These are phyloP conservation scores for Elsinoe ampelina DNA, from an alignment of 2,329 filamentous ascomycete species.

Conservation along the genomic window DNA sequence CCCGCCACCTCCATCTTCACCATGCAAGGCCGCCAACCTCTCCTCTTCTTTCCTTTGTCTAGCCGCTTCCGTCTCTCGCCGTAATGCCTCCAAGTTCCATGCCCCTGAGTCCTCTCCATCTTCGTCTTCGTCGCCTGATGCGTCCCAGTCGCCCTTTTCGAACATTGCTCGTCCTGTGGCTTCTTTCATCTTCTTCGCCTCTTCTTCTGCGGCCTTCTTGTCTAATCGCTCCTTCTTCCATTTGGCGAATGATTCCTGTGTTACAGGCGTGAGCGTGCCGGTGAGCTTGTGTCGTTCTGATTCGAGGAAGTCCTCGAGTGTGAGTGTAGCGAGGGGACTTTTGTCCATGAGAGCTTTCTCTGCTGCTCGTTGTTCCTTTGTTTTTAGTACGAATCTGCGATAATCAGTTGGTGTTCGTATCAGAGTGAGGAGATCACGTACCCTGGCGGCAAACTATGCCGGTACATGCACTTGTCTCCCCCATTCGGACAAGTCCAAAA, in stretches of 20 bases:
- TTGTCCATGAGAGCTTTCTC: conserved; percentile 97
- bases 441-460: conserved; percentile 89
- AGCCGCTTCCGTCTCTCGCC: conserved; percentile 73
- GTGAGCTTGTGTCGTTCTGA: conserved; percentile 92
- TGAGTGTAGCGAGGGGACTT: conserved; percentile 85
- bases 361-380: conserved; percentile 87
- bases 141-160: conserved; percentile 88
- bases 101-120: conserved; percentile 51
- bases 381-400: conserved; percentile 84
- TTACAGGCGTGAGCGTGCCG: conserved; percentile 86
- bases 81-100: conserved; percentile 76
- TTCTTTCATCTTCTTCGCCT: conserved; percentile 85
- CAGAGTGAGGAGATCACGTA: conserved; percentile 41
- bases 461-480: conserved; percentile 97
- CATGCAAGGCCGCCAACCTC: conserved; percentile 30
- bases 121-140: conserved; percentile 53
- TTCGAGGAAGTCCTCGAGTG: conserved; percentile 94
- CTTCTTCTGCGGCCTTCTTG: conserved; percentile 92
- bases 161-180: conserved; percentile 92
- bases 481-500: conserved; percentile 98
- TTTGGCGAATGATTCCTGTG: conserved; percentile 81
- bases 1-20: conserved; percentile 13
- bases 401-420: not conserved
- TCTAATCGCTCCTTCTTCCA: conserved; percentile 93
- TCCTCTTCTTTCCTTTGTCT: conserved; percentile 71